Percentiles rank a stretch among this genome's conserved stretches.
These are phyloP conservation scores for Arctostaphylos glauca DNA, from an alignment of 148 eudicot species.

Conservation along the genomic window DNA sequence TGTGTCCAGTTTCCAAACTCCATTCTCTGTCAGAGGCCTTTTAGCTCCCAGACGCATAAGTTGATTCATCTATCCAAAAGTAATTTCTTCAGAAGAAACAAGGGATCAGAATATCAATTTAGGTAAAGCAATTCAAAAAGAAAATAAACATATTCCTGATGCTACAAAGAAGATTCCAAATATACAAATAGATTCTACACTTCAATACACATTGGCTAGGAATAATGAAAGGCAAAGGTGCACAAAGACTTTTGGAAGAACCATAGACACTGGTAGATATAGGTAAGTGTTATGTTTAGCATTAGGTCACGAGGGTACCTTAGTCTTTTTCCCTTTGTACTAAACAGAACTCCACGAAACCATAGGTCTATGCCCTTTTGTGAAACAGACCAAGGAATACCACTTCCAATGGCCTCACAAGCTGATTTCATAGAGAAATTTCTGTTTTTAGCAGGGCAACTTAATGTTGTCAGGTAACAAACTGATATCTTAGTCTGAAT, in stretches of 20 bases:
- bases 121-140: neutral
- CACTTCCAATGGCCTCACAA: too few species aligned
- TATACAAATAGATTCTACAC: neutral
- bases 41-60: constrained; percentile 80
- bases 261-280: neutral
- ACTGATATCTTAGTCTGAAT: too few species aligned
- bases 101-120: constrained; percentile 16
- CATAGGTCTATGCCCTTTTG: too few species aligned
- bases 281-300: too few species aligned
- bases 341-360: too few species aligned
- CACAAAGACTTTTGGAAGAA: neutral
- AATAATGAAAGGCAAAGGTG: neutral
- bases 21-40: constrained; percentile 94
- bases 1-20: constrained; percentile 91
- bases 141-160: neutral
- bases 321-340: too few species aligned
- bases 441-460: too few species aligned
- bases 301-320: too few species aligned
- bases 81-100: constrained; percentile 43
- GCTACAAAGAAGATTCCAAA: neutral
- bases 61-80: constrained; percentile 85
- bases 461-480: too few species aligned
- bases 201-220: neutral
- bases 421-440: too few species aligned
- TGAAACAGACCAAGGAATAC: too few species aligned